Percentiles rank a stretch among this genome's conserved stretches.
Conservation (phyloP, 306 rosid genomes). For the Argentina anserina region DNA sequence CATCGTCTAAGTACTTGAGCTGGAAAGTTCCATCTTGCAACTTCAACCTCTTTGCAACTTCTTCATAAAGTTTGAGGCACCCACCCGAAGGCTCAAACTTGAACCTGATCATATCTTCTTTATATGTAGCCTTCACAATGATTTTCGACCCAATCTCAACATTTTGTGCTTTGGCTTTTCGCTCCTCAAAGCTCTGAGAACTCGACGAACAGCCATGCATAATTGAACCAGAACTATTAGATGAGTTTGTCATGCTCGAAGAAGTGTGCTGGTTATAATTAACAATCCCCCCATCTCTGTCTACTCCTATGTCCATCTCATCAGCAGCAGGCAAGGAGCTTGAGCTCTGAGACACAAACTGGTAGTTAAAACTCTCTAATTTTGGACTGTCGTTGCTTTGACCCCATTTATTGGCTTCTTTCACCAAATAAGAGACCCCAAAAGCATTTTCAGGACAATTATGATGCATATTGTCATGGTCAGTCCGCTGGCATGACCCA, state of each 20-base stretch:
- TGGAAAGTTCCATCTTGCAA: conserved; percentile 63
- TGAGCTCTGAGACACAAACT: conserved; percentile 38
- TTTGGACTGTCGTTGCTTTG: conserved; percentile 22
- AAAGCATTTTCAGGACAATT: conserved; percentile 29
- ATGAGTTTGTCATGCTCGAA: conserved; percentile 67
- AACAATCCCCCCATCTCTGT: conserved; percentile 33
- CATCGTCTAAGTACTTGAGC: conserved; percentile 78
- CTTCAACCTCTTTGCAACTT: conserved; percentile 64
- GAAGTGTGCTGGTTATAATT: conserved; percentile 45
- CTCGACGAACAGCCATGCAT: conserved; percentile 57
- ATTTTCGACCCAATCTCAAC: conserved; percentile 46
- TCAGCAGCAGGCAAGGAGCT: conserved; percentile 36
- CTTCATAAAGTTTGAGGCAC: conserved; percentile 63
- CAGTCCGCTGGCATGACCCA: conserved; percentile 28
- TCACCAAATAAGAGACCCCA: conserved; percentile 25
- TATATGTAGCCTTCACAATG: conserved; percentile 67
- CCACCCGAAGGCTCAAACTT: conserved; percentile 57
- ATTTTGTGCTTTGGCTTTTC: conserved; percentile 31
- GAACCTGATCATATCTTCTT: conserved; percentile 69
- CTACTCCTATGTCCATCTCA: conserved; percentile 34
- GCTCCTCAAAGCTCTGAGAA: conserved; percentile 53
- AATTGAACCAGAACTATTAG: conserved; percentile 41
- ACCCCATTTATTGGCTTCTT: conserved; percentile 21
- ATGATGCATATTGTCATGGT: conserved; percentile 24
- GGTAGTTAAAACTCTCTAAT: conserved; percentile 29